These are phyloP conservation scores for Trichocladium uniseriatum DNA, from an alignment of 495 filamentous ascomycete species.

Conservation along the genomic window DNA sequence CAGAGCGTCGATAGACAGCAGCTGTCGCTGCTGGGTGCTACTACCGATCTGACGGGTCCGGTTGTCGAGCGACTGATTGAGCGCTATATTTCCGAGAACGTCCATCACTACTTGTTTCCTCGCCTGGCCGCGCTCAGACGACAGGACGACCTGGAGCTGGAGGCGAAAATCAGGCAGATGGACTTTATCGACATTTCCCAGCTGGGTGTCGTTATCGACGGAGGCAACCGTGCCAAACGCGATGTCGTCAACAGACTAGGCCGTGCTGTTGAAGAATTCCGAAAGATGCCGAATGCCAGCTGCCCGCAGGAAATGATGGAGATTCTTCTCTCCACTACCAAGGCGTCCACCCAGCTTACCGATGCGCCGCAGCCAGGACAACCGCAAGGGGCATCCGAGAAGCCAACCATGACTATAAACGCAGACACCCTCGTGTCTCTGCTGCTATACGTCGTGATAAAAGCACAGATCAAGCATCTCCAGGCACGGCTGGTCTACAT, in stretches of 20 bases:
- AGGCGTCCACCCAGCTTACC: constrained; percentile 59
- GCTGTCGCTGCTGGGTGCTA: constrained; percentile 80
- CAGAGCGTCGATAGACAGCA: constrained; percentile 94
- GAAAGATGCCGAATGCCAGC: constrained; percentile 72
- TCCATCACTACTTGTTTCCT: constrained; percentile 78
- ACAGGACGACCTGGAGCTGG: constrained; percentile 80
- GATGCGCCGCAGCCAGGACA: constrained; percentile 29
- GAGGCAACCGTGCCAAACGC: constrained; percentile 59
- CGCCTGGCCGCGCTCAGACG: constrained; percentile 67
- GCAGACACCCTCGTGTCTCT: constrained; percentile 93
- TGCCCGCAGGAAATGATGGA: constrained; percentile 94
- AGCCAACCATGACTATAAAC: constrained; percentile 68
- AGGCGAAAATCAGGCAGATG: constrained; percentile 85
- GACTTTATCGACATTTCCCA: constrained; percentile 89
- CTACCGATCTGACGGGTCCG: constrained; percentile 87
- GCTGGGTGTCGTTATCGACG: constrained; percentile 75
- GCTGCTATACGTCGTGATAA: constrained; percentile 84
- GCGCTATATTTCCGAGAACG: constrained; percentile 86
- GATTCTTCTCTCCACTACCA: constrained; percentile 76
- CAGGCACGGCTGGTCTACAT: constrained; percentile 86
- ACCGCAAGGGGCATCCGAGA: constrained; percentile 24
- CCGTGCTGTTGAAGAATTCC: constrained; percentile 79
- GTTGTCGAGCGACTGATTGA: constrained; percentile 90
- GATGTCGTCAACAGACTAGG: constrained; percentile 61
- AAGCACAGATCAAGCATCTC: constrained; percentile 79